phyloP scores from a whole-genome alignment of 2,329 filamentous ascomycete genomes.

The Colletotrichum somersetense region DNA sequence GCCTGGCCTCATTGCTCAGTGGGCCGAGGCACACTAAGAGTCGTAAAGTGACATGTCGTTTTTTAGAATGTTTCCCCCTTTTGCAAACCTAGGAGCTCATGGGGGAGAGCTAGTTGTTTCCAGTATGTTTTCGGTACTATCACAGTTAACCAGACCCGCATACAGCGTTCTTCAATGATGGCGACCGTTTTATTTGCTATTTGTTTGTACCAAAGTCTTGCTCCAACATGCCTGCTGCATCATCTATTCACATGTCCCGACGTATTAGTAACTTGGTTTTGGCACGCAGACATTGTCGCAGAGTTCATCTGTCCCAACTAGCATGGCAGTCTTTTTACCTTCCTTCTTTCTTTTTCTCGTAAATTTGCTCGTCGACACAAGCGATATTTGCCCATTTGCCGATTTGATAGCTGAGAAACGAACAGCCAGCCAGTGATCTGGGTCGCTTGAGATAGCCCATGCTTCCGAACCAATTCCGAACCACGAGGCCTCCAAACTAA shows the following conservation, averaged over 20 bases:
- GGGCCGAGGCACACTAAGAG: background rate
- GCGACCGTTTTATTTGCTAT: slow-evolving; percentile 22
- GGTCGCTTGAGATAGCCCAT: slow-evolving; percentile 12
- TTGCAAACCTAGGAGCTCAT: background rate
- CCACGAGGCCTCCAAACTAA: background rate
- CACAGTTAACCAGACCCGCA: background rate
- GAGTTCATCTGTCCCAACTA: background rate
- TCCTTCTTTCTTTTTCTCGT: background rate
- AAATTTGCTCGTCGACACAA: slow-evolving; percentile 11
- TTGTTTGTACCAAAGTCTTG: background rate
- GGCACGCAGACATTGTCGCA: slow-evolving; percentile 5
- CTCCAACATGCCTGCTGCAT: slow-evolving; percentile 13
- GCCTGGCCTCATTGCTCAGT: too few relatives aligned
- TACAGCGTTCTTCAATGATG: background rate
- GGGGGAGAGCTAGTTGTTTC: slow-evolving; percentile 4
- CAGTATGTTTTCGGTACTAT: slow-evolving; percentile 11
- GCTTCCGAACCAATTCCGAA: background rate
- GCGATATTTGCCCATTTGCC: slow-evolving; percentile 15
- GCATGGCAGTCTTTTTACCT: slow-evolving; percentile 9
- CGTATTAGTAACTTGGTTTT: background rate
- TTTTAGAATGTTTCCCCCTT: slow-evolving; percentile 4
- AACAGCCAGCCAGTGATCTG: slow-evolving; percentile 19
- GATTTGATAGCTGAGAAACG: slow-evolving; percentile 24
- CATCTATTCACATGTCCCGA: slow-evolving; percentile 1
- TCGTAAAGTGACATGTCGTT: slow-evolving; percentile 25